phyloP scores from a whole-genome alignment of 768 basidiomycete genomes.

The Lentinus tigrinus region DNA sequence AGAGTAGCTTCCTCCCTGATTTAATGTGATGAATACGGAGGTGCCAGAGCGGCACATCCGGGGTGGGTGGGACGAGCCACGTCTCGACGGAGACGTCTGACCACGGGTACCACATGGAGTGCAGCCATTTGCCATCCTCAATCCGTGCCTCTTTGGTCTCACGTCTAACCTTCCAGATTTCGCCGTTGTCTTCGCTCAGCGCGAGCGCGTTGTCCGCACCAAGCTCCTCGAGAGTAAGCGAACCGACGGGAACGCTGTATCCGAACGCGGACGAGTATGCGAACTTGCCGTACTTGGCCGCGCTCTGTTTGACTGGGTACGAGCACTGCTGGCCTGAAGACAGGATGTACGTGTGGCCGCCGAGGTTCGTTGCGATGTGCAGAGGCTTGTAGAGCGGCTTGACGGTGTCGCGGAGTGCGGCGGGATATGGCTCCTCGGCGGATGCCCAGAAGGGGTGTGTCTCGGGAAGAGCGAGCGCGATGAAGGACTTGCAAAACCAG shows the following conservation, averaged over 20 bases:
- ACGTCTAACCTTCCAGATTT: constrained; percentile 70
- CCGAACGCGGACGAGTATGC: constrained; percentile 78
- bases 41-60: constrained; percentile 63
- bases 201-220: constrained; percentile 72
- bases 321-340: constrained; percentile 79
- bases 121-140: constrained; percentile 51
- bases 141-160: constrained; percentile 61
- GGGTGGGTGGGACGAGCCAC: constrained; percentile 66
- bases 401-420: constrained; percentile 41
- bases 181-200: constrained; percentile 66
- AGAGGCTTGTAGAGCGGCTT: constrained; percentile 60
- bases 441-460: constrained; percentile 73
- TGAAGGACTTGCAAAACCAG: constrained; percentile 81
- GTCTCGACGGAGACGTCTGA: constrained; percentile 71
- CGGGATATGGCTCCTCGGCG: constrained; percentile 65
- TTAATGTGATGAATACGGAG: constrained; percentile 64
- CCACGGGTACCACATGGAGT: constrained; percentile 77
- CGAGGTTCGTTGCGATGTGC: constrained; percentile 64
- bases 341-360: constrained; percentile 67
- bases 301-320: constrained; percentile 75
- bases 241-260: constrained; percentile 65
- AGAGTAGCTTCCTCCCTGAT: constrained; percentile 47
- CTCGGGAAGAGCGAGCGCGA: constrained; percentile 60
- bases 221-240: constrained; percentile 66
- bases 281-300: constrained; percentile 78